Base-by-base conservation (phyloP, 1,139 yeast genomes). In the Geotrichum aggregatum region DNA sequence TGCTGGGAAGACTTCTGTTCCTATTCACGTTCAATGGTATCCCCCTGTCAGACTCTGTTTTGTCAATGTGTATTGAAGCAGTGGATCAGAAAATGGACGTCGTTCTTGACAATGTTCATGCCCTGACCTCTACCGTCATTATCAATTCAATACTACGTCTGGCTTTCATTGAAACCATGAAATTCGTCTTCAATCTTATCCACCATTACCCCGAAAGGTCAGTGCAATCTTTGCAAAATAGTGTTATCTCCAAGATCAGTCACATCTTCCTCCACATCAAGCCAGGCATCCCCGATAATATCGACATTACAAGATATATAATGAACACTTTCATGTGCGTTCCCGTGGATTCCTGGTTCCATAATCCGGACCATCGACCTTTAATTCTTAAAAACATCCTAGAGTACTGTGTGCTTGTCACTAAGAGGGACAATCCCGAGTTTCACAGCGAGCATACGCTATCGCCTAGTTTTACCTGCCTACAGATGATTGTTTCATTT, bases 141-240 rank as follows among this genome's bases (percentile, higher is more conserved):
- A 6, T 24, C 19, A 35, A 47, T 18, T 44, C 41, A 18, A 28
- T 40, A 13, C 18, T 50, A 16, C 51, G 53, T 33, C 44, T 46
- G 22, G 45, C 55, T n/a, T 53, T 60, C 31, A 54, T 61, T 36
- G 64, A 61, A 39, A 44, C 54, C 44, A 52, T 61, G 51, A 61
- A 61, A 38, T 44, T 60, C 38, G 22, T 52, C n/a, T 59, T 60
- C 52, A 61, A 61, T 41, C 50, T 61, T 33, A 44, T 56, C 39
- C 63, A 61, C 44, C 59, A 59, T 34, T 58, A 61, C 46, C 52
- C 47, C 14, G 47, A 44, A 3, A n/a, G n/a, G 24, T 30, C 40
- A 13, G 8, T 26, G 13, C 16, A n/a, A 6, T 33, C 41, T n/a
- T 16, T 44, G 5, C 40, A 21, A 30, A 10, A 21, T 4, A 11